phyloP scores from a whole-genome alignment of 2,329 filamentous ascomycete genomes.

The Neocucurbitaria cava region DNA sequence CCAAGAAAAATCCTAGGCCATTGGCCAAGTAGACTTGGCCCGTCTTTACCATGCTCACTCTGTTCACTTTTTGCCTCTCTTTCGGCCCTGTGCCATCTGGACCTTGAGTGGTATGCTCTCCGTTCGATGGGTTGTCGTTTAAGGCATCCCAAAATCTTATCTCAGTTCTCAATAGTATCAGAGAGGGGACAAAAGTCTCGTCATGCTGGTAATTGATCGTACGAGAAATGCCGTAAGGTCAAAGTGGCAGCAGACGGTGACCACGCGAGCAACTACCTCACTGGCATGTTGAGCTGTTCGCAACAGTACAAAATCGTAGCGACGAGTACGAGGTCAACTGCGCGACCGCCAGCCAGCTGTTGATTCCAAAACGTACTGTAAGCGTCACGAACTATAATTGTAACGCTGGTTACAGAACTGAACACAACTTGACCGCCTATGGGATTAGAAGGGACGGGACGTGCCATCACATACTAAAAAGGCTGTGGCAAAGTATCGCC shows the following conservation, averaged over 20 bases:
- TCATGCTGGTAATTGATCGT: neutral
- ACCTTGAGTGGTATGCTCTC: neutral
- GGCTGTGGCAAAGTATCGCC: neutral
- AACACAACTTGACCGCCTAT: no score
- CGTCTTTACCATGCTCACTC: slow-evolving; percentile 16
- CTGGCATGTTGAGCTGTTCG: no score
- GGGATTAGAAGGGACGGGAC: no score
- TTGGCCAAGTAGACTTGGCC: slow-evolving; percentile 10
- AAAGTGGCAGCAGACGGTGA: neutral
- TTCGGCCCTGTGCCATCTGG: neutral
- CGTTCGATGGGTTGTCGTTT: neutral
- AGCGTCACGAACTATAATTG: no score
- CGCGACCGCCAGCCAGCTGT: no score
- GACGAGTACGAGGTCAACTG: no score
- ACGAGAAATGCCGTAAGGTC: neutral
- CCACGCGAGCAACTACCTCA: neutral
- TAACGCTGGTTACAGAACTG: no score
- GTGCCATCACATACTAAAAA: no score
- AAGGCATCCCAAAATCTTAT: neutral
- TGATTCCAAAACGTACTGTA: no score
- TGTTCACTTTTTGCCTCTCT: neutral
- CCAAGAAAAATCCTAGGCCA: slow-evolving; percentile 11
- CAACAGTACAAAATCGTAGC: no score
- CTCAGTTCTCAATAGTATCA: neutral
- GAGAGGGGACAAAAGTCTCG: neutral